Percentiles rank a stretch among this genome's conserved stretches.
Evolutionary conservation across 1,284 basidiomycete species (phyloP).

Genomic region (Microbotryum lychnidis-dioicae): DNA sequence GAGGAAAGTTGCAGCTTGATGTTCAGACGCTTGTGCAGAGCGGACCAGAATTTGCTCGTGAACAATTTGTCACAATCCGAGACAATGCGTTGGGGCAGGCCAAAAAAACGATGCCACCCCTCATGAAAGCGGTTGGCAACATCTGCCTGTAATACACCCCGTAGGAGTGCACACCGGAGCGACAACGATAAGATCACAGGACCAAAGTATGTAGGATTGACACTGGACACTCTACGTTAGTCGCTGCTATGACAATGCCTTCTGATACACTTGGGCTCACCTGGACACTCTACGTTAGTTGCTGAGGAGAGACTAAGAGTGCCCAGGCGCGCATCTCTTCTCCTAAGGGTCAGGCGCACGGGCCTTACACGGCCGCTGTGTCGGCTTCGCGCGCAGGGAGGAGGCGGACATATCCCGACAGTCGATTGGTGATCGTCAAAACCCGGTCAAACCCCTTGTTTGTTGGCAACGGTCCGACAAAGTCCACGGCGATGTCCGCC

Average conservation of each 20-base stretch:
- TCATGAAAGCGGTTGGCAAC: slow-evolving; percentile 34
- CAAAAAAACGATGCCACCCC: slow-evolving; percentile 41
- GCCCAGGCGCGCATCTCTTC: no score
- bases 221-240: no score
- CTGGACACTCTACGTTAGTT: no score
- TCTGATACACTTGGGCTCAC: no score
- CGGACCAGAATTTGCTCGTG: slow-evolving; percentile 33
- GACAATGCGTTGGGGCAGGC: slow-evolving; percentile 35
- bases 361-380: no score
- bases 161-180: no score
- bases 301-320: no score
- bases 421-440: slow-evolving; percentile 41
- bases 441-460: slow-evolving; percentile 42
- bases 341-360: no score
- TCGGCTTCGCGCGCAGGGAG: slow-evolving; percentile 32
- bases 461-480: slow-evolving; percentile 43
- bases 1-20: slow-evolving; percentile 41
- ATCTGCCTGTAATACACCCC: no score
- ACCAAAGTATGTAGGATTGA: no score
- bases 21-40: slow-evolving; percentile 27
- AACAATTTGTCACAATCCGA: slow-evolving; percentile 34
- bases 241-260: no score
- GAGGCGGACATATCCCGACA: slow-evolving; percentile 42
- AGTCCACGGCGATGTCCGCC: slow-evolving; percentile 11
- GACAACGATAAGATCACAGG: no score